Evolutionary conservation across 331 rosid genomes (phyloP), one percentile per base, ranked within the genome.

Genomic region (Spiraea crenata): DNA sequence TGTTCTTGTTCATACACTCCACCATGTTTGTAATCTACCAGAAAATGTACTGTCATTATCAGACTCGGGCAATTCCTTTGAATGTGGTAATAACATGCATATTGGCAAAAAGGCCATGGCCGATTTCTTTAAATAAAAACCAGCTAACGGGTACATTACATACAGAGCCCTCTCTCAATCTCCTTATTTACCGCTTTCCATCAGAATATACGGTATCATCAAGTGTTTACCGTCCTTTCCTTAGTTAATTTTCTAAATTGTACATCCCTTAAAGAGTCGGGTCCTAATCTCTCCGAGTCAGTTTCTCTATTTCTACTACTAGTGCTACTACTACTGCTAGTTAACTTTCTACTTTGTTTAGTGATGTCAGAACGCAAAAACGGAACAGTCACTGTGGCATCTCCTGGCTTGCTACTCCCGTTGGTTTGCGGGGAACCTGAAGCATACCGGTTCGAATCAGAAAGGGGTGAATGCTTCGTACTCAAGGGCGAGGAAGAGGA

Each of bases 401-500:
- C 76, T 74, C 35, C 79, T 38, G 4, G 42, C 52, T 72, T 68
- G 67, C 76, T 60, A 60, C 51, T 57, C 74, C 67, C 79, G 7
- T 40, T 16, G 52, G 65, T 65, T 51, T 67, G 74, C 4, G 76
- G 77, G 78, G 79, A 80, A 69, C 78, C 81, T 51, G 91, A 83
- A 67, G 79, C 80, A 7, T 82, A 74, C 62, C 78, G 83, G 76
- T 82, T 86, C 71, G 69, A 73, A 73, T 90, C 80, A 35, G 96
- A 82, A 63, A 82, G 83, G 14, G 82, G 85, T 0, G 96, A 86
- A 80, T 65, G 90, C 74, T 73, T 71, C 9, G 63, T 77, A 74
- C 70, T 76, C 72, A 74, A 5, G 66, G 92, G 96, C 42, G 97
- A 86, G 15, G 96, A 86, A 31, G 84, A 77, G 48, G 98, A 80